Conservation (phyloP, 495 filamentous ascomycete species). For the Oleoguttula mirabilis region DNA sequence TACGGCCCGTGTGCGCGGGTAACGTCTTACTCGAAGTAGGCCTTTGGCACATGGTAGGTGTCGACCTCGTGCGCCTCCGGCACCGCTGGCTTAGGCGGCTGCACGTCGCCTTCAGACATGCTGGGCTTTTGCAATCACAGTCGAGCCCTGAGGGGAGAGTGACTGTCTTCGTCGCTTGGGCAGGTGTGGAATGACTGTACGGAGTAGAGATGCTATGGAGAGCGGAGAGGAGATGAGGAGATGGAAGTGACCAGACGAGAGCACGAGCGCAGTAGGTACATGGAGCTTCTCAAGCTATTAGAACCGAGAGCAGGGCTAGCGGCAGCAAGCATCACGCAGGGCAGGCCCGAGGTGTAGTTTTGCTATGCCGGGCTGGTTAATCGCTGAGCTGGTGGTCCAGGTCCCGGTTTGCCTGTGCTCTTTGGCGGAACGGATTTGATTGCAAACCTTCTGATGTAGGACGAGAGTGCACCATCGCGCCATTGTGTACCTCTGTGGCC, state of each 20-base stretch:
- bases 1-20: neutral
- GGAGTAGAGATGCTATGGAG: no score
- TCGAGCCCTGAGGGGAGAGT: no score
- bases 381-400: no score
- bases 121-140: no score
- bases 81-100: slow-evolving; percentile 53
- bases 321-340: slow-evolving; percentile 5
- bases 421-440: no score
- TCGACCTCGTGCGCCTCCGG: slow-evolving; percentile 75
- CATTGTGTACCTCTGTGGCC: no score
- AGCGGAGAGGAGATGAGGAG: neutral
- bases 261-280: slow-evolving; percentile 1
- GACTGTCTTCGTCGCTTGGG: no score
- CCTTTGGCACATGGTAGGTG: slow-evolving; percentile 56
- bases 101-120: slow-evolving; percentile 55
- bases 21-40: slow-evolving; percentile 49
- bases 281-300: slow-evolving; percentile 13
- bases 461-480: no score
- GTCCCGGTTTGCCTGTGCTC: no score
- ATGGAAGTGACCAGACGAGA: neutral
- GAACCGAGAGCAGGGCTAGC: slow-evolving; percentile 5
- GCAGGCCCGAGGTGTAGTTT: slow-evolving; percentile 3
- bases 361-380: slow-evolving; percentile 8
- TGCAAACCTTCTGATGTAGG: no score
- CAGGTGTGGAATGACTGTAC: no score